Evolutionary conservation across 345 rosid genomes (phyloP).

Genomic region (Salix arbutifolia): DNA sequence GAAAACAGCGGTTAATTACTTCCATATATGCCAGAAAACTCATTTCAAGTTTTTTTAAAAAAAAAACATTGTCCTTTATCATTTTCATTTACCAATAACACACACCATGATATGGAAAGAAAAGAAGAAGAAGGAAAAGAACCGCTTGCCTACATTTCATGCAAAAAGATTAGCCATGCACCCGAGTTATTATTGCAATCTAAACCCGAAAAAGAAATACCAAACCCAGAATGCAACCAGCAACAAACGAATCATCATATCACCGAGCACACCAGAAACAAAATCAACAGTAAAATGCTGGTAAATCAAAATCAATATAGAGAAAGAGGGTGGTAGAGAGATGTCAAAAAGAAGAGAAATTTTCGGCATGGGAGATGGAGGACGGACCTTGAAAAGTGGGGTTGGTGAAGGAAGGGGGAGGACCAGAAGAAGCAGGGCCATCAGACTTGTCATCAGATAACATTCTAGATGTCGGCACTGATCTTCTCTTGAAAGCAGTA

Average conservation of each 20-base stretch:
- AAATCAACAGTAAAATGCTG: conserved; percentile 1
- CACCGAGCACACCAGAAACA: conserved; percentile 3
- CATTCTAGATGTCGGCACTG: conserved; percentile 32
- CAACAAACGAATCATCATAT: background rate
- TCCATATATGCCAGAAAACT: background rate
- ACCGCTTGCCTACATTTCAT: conserved; percentile 15
- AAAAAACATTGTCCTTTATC: conserved; percentile 3
- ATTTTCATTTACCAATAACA: conserved; percentile 18
- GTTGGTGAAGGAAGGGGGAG: conserved; percentile 42
- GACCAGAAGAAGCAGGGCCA: conserved; percentile 14
- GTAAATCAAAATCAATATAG: background rate
- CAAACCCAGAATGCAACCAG: background rate
- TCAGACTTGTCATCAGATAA: conserved; percentile 54
- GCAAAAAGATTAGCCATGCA: conserved; percentile 5
- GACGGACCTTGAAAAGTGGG: conserved; percentile 64
- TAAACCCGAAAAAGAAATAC: background rate
- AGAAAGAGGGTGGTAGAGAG: background rate
- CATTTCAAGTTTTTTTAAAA: background rate
- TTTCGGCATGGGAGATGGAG: background rate
- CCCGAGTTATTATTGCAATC: conserved; percentile 1
- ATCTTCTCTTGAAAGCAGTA: conserved; percentile 32
- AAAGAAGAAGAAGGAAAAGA: background rate
- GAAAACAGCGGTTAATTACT: conserved; percentile 3
- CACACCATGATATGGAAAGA: background rate
- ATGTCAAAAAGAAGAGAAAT: background rate